Evolutionary conservation across 306 rosid genomes (phyloP), one percentile per base, ranked within the genome.

Genomic region (Castanea crenata): DNA sequence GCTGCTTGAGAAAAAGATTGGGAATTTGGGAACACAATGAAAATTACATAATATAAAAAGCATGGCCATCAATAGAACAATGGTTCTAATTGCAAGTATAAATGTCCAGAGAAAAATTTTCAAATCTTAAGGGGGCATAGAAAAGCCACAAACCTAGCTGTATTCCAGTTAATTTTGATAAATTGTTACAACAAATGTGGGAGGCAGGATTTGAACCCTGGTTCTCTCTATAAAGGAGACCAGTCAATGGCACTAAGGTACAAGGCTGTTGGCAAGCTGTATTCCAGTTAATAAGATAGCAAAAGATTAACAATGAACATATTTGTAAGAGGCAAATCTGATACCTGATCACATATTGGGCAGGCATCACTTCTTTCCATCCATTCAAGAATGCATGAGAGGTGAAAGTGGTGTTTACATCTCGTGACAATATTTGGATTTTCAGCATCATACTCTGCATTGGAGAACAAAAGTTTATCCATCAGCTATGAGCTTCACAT

Each of bases 281-380:
- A 35, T 21, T 19, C 72, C 38, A 67, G 72, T 35, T 9, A 35
- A 19, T 35, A 67, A 19, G 15, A 35, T 19, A 67, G 20, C 9
- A 46, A 9, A 34, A 34, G n/a, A 16, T 35, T 18, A 35, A 35
- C 21, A 61, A 21, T 14, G 31, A 29, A 62, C 51, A 63, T 32
- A 68, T 49, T 78, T 71, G 52, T 46, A 69, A 76, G 67, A 73
- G 71, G 59, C 78, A 75, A 74, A 88, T 91, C 91, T 87, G 81
- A 83, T 94, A 92, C 97, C 95, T 89, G 82, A 83, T 94, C 91
- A 25, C 97, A 92, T 74, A 92, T 84, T 12, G 97, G 97, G 84
- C 97, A 92, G 44, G 89, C 75, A 54, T 87, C 91, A 63, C 95
- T 88, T 89, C 91, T 85, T 88, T 87, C 92, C 89, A 86, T 85